A percentile compares a stretch with the other conserved stretches of the same genome.
Conservation (phyloP, 2,329 filamentous ascomycete genomes). For the Tolypocladium sp. region DNA sequence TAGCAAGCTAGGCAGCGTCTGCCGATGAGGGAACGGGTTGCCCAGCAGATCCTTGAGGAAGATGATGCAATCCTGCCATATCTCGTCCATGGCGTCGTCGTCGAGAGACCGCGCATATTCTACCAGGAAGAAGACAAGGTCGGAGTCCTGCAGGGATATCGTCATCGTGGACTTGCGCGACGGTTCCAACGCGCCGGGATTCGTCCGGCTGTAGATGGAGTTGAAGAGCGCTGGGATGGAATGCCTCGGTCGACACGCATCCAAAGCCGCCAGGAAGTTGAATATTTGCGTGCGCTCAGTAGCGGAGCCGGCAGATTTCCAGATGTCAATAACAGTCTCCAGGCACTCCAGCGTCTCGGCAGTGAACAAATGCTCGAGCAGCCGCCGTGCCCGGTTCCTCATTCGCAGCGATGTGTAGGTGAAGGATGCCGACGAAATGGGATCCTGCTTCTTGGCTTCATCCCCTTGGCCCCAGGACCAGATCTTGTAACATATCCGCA, state of each 20-base stretch:
- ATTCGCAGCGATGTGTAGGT: slow-evolving; percentile 84
- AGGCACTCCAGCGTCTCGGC: slow-evolving; percentile 89
- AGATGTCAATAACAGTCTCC: slow-evolving; percentile 81
- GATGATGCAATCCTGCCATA: slow-evolving; percentile 88
- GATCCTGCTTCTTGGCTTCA: slow-evolving; percentile 51
- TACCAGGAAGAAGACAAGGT: slow-evolving; percentile 81
- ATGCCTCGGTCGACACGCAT: slow-evolving; percentile 83
- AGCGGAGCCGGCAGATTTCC: slow-evolving; percentile 48
- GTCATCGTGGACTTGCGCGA: slow-evolving; percentile 81
- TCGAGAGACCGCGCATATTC: slow-evolving; percentile 86
- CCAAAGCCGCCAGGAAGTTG: slow-evolving; percentile 80
- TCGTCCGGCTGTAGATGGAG: slow-evolving; percentile 89
- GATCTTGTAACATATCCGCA: slow-evolving; percentile 83
- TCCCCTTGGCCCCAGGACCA: slow-evolving; percentile 82
- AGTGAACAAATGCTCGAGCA: slow-evolving; percentile 86
- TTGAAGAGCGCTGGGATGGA: slow-evolving; percentile 93
- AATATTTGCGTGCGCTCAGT: slow-evolving; percentile 58
- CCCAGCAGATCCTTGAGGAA: slow-evolving; percentile 84
- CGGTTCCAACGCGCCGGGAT: slow-evolving; percentile 69
- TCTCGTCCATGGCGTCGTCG: slow-evolving; percentile 96
- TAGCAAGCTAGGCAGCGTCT: slow-evolving; percentile 75
- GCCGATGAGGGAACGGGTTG: slow-evolving; percentile 91
- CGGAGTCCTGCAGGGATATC: slow-evolving; percentile 71
- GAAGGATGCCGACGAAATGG: slow-evolving; percentile 69
- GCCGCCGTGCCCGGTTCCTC: slow-evolving; percentile 77